Evolutionary conservation across 805 yeast species (phyloP).

Genomic region (Candida koratica): DNA sequence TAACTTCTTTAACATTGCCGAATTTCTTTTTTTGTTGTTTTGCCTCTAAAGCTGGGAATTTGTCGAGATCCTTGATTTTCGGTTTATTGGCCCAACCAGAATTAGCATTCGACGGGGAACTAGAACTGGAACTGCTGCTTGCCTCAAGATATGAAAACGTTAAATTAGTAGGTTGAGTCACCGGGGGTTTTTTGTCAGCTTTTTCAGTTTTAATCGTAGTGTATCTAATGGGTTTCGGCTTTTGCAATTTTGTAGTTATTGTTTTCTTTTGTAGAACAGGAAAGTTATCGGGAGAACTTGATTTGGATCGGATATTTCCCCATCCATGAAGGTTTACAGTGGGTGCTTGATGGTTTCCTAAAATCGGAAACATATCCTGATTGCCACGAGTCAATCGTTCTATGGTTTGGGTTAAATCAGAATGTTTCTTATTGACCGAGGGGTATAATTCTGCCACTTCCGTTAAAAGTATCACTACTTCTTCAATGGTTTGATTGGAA

Average conservation of each 20-base stretch:
- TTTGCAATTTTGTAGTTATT: constrained; percentile 10
- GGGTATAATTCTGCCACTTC: constrained; percentile 61
- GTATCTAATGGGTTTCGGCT: constrained; percentile 31
- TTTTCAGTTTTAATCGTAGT: constrained; percentile 24
- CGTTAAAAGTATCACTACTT: constrained; percentile 51
- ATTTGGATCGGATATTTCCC: constrained; percentile 22
- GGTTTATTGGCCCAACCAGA: constrained; percentile 6
- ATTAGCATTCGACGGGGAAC: constrained; percentile 16
- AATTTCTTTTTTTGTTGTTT: constrained; percentile 35
- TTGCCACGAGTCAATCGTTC: constrained; percentile 17
- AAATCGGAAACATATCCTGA: constrained; percentile 43
- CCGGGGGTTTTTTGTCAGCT: constrained; percentile 7
- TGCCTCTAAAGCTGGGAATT: constrained; percentile 50
- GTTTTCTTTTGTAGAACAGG: constrained; percentile 30
- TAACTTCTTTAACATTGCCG: constrained; percentile 56
- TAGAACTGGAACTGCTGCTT: constrained; percentile 10
- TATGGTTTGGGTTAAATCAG: constrained; percentile 8
- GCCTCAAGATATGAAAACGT: constrained; percentile 31
- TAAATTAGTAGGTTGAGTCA: constrained; percentile 21
- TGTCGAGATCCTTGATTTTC: constrained; percentile 13
- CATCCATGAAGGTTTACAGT: constrained; percentile 22
- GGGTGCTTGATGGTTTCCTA: constrained; percentile 25
- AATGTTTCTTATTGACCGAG: constrained; percentile 21
- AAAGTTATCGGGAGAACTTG: constrained; percentile 24
- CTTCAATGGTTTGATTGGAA: constrained; percentile 34